These are phyloP conservation scores for Dichomitus squalens DNA, from an alignment of 1,284 basidiomycete species.

Conservation along the genomic window DNA sequence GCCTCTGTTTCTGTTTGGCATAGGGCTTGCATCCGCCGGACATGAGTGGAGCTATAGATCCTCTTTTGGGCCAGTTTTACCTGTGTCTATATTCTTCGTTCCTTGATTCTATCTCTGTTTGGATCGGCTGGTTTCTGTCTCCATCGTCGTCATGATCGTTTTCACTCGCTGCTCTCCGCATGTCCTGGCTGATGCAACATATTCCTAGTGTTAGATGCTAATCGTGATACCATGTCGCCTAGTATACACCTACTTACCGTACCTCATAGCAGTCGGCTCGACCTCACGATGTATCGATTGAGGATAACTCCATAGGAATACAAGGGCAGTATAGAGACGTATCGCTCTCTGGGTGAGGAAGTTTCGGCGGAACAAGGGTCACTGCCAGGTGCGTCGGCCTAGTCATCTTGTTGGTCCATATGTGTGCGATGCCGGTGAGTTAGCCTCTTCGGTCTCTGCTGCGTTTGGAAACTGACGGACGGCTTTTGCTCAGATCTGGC, in stretches of 20 bases:
- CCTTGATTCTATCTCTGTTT: slow-evolving; percentile 1
- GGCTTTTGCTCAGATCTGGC: slow-evolving; percentile 4
- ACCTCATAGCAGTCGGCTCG: slow-evolving; percentile 13
- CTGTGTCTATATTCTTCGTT: slow-evolving; percentile 18
- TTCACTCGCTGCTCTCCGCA: slow-evolving; percentile 14
- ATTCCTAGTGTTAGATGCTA: slow-evolving; percentile 24
- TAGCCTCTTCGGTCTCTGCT: background rate
- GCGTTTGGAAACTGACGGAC: slow-evolving; percentile 4
- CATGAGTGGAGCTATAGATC: slow-evolving; percentile 14
- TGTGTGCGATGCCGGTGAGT: slow-evolving; percentile 6
- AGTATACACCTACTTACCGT: slow-evolving; percentile 22
- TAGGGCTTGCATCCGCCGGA: slow-evolving; percentile 8
- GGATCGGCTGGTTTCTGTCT: background rate
- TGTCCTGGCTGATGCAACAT: slow-evolving; percentile 12
- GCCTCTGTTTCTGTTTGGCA: slow-evolving; percentile 1
- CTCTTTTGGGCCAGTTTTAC: slow-evolving; percentile 11
- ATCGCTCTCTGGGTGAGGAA: background rate
- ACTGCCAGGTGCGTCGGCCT: slow-evolving; percentile 7
- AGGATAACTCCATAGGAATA: slow-evolving; percentile 16
- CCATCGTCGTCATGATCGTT: slow-evolving; percentile 2
- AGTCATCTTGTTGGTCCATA: slow-evolving; percentile 5
- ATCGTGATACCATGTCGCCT: slow-evolving; percentile 24
- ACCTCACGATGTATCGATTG: slow-evolving; percentile 18
- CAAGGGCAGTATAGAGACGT: slow-evolving; percentile 17
- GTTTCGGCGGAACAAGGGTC: background rate